phyloP scores from a whole-genome alignment of 2,329 filamentous ascomycete species.

The Fusarium subglutinans region DNA sequence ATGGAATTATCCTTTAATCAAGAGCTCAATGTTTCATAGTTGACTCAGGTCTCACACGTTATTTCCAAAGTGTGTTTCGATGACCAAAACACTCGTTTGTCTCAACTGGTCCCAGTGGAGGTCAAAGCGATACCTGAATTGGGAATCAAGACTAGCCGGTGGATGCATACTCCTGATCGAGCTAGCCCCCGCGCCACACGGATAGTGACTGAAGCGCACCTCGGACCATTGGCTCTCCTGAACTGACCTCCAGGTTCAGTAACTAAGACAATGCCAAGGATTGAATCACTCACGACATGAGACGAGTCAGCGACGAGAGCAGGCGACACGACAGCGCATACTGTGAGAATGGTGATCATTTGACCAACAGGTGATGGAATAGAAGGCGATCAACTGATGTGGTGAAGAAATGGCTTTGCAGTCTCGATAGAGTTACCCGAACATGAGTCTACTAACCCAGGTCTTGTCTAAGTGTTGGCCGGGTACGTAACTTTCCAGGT shows the following conservation, averaged over 20 bases:
- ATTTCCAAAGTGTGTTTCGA: not conserved
- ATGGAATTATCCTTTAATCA: not conserved
- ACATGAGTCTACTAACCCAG: not conserved
- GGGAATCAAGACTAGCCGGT: constrained; percentile 1
- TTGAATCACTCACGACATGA: not conserved
- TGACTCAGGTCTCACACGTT: constrained; percentile 6
- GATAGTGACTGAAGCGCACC: constrained; percentile 10
- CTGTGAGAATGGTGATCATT: not conserved
- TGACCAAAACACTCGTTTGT: constrained; percentile 16
- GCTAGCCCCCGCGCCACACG: constrained; percentile 31
- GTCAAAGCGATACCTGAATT: not conserved
- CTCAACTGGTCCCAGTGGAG: not conserved
- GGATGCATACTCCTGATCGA: constrained; percentile 19
- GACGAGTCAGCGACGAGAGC: constrained; percentile 14
- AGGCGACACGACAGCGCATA: not conserved
- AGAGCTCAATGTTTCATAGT: constrained; percentile 5
- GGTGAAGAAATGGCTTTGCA: not conserved
- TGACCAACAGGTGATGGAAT: not conserved
- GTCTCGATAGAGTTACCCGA: not conserved
- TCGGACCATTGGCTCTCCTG: constrained; percentile 30
- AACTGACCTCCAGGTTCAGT: constrained; percentile 28
- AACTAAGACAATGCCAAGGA: constrained; percentile 17
- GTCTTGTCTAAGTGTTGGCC: not conserved
- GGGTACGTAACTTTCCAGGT: not conserved
- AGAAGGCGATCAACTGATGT: not conserved